Evolutionary conservation across 495 filamentous ascomycete species (phyloP), one percentile per base, ranked within the genome.

Genomic region (Cercophora newfieldiana): DNA sequence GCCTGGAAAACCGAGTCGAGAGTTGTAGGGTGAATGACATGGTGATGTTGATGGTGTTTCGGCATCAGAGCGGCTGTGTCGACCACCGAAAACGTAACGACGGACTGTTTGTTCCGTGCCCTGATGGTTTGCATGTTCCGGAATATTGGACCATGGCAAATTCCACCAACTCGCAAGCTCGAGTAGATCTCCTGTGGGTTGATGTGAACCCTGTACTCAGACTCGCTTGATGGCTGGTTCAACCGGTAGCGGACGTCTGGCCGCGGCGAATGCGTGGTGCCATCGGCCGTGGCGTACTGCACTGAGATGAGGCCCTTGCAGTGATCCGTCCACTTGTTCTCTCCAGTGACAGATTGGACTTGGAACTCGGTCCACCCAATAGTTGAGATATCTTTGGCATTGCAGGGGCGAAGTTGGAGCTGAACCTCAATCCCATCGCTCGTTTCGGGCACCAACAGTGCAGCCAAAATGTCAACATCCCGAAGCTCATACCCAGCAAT

Each of bases 21-120:
- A 0, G 82, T 83, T 0, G 79, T 77, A 0, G 84, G 84, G 57
- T 87, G 84, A 19, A 86, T 74, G 14, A 85, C 28, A 58, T 80
- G 80, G 1, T 69, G 68, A 14, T 69, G 75, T 63, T 82, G 74
- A 63, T 76, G 81, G 2, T 74, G 47, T 26, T 71, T 71, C 1
- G 83, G 81, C 82, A 85, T 84, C 2, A 70, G 51, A 0, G 69
- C 67, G 21, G 60, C 60, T 7, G 77, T 76, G 59, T 85, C 78
- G 2, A 78, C 79, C 16, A 83, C 70, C 0, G 47, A 31, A 31
- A 81, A 70, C 2, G 64, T 65, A 3, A 71, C 67, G 22, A 68
- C 44, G 12, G 71, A 72, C 58, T 72, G 68, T 47, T 69, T 69
- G 24, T 63, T 58, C 8, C 69, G 66, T 0, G 72, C 57, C 0